Percentiles rank a stretch among this genome's conserved stretches.
Evolutionary conservation across 768 basidiomycete genomes (phyloP).

Genomic region (button mushroom (Agaricus bisporus)): DNA sequence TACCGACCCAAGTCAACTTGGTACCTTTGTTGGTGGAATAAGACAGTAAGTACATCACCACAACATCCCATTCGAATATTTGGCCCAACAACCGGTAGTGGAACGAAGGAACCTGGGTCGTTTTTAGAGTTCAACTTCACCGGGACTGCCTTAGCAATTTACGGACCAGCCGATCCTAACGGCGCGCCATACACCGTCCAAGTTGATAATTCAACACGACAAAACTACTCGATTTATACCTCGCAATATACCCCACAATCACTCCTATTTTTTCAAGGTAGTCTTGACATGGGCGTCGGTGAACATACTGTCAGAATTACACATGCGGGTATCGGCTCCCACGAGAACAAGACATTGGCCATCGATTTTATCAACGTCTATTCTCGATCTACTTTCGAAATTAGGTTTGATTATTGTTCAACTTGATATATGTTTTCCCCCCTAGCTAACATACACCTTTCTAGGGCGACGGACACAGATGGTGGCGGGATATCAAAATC

Average conservation of each 20-base stretch:
- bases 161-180: conserved; percentile 30
- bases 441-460: no score
- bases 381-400: conserved; percentile 18
- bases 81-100: conserved; percentile 7
- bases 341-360: conserved; percentile 13
- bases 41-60: conserved; percentile 30
- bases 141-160: conserved; percentile 30
- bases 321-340: conserved; percentile 10
- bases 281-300: conserved; percentile 17
- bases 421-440: no score
- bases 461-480: background rate
- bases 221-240: conserved; percentile 16
- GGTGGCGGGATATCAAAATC: background rate
- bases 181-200: conserved; percentile 24
- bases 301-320: conserved; percentile 19
- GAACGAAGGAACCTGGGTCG: conserved; percentile 15
- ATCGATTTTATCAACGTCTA: conserved; percentile 27
- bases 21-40: conserved; percentile 38
- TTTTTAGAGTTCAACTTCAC: conserved; percentile 20
- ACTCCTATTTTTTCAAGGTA: conserved; percentile 24
- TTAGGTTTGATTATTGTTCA: conserved; percentile 10
- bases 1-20: conserved; percentile 23
- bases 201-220: conserved; percentile 18
- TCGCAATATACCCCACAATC: conserved; percentile 18
- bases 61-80: background rate